Conservation (phyloP, 2,329 filamentous ascomycete genomes). For the Aspergillus brunneoviolaceus region DNA sequence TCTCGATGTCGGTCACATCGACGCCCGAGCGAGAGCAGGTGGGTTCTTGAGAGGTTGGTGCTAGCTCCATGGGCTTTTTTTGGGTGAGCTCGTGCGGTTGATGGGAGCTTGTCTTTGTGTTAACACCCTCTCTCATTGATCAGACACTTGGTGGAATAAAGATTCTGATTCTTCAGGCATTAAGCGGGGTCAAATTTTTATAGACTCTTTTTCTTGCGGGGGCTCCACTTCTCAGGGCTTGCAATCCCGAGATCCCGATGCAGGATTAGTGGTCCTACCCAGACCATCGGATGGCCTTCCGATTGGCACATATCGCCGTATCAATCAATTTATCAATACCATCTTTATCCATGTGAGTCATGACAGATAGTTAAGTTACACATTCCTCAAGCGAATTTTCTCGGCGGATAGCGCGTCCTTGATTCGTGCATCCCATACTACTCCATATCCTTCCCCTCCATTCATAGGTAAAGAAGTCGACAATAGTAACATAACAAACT, state of each 20-base stretch:
- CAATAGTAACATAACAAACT: no score
- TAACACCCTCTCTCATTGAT: no score
- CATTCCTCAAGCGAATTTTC: no score
- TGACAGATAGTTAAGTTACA: neutral
- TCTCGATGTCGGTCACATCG: neutral
- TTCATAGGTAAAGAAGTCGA: no score
- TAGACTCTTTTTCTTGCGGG: neutral
- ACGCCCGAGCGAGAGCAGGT: neutral
- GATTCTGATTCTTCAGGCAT: neutral
- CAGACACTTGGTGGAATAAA: no score
- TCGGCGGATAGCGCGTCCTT: neutral
- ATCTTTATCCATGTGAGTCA: neutral
- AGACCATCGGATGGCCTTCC: neutral
- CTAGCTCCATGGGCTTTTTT: neutral
- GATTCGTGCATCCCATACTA: neutral
- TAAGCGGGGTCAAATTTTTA: neutral
- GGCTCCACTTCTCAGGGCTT: neutral
- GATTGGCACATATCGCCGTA: neutral
- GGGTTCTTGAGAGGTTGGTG: neutral
- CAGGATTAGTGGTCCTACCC: neutral
- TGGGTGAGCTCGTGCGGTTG: neutral
- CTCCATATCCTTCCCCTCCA: neutral
- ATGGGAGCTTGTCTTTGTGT: no score
- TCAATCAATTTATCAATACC: neutral
- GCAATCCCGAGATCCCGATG: neutral